phyloP scores from a whole-genome alignment of 139 green algal genomes.

The Pleodorina starrii region DNA sequence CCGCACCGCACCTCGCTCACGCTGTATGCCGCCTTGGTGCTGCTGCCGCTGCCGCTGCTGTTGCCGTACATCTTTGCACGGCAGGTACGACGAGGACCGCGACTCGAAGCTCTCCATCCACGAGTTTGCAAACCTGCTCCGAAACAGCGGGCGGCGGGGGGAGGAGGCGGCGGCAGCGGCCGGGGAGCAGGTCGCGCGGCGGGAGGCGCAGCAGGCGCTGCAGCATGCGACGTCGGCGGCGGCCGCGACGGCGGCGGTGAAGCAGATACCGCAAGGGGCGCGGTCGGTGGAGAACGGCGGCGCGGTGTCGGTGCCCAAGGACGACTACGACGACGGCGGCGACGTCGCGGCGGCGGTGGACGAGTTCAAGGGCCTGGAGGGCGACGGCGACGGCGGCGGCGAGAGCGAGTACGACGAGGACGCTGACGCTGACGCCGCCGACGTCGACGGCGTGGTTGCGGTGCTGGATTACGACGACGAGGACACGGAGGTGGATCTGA shows the following conservation, averaged over 20 bases:
- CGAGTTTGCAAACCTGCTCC: conserved; percentile 52
- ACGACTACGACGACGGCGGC: background rate
- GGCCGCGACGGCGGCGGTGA: background rate
- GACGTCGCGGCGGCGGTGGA: background rate
- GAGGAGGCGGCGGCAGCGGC: background rate
- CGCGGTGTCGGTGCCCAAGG: too few relatives aligned
- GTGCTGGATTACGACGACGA: background rate
- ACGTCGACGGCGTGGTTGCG: background rate
- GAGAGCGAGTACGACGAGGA: conserved; percentile 7
- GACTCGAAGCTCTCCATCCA: conserved; percentile 23
- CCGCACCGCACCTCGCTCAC: too few relatives aligned
- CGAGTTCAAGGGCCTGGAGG: background rate
- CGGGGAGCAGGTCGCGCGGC: background rate
- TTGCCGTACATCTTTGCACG: too few relatives aligned
- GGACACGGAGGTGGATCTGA: background rate
- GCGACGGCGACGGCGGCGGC: background rate
- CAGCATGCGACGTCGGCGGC: background rate
- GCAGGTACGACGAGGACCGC: conserved; percentile 52
- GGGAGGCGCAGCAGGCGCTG: background rate
- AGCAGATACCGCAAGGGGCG: too few relatives aligned
- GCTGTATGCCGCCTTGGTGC: too few relatives aligned
- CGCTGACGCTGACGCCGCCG: background rate
- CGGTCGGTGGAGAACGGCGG: too few relatives aligned
- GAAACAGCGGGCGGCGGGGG: background rate
- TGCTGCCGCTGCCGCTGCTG: too few relatives aligned